Percentiles rank a stretch among this genome's conserved stretches.
Evolutionary conservation across 1,284 basidiomycete genomes (phyloP).

Genomic region (Cutaneotrichosporon daszewskae): DNA sequence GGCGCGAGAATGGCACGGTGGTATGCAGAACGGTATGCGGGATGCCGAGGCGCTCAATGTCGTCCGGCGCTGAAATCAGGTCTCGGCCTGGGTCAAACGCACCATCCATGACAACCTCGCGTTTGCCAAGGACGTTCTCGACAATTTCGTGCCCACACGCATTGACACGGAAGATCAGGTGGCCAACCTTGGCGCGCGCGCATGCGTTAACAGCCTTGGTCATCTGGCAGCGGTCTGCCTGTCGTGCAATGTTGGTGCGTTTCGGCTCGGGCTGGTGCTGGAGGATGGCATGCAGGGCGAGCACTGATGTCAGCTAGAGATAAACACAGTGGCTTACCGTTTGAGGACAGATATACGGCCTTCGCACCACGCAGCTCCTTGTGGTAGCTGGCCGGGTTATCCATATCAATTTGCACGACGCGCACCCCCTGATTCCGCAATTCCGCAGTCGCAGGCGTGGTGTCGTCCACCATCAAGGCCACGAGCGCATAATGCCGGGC

Average conservation of each 20-base stretch:
- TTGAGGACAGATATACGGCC: conserved; percentile 22
- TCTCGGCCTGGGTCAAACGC: background rate
- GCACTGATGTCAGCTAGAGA: too few species aligned
- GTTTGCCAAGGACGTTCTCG: conserved; percentile 10
- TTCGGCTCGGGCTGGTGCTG: conserved; percentile 17
- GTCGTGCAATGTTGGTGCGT: conserved; percentile 16
- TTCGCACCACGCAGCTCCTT: conserved; percentile 16
- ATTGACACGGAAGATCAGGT: conserved; percentile 17
- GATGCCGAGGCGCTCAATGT: conserved; percentile 22
- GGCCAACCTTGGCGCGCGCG: conserved; percentile 11
- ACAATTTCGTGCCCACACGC: conserved; percentile 19
- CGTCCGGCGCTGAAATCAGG: conserved; percentile 21
- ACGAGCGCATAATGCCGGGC: conserved; percentile 6
- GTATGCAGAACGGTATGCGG: conserved; percentile 25
- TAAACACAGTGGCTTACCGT: too few species aligned
- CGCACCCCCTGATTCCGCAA: conserved; percentile 12
- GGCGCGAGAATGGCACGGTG: conserved; percentile 12
- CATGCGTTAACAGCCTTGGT: conserved; percentile 16
- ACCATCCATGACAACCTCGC: background rate
- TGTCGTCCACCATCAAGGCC: conserved; percentile 14
- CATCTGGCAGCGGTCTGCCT: conserved; percentile 14
- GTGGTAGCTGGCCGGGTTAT: conserved; percentile 19
- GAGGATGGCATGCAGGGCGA: conserved; percentile 16
- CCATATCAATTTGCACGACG: conserved; percentile 25
- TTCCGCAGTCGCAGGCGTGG: background rate